Evolutionary conservation across 805 yeast genomes (phyloP).

Genomic region (Monosporozyma solicola): DNA sequence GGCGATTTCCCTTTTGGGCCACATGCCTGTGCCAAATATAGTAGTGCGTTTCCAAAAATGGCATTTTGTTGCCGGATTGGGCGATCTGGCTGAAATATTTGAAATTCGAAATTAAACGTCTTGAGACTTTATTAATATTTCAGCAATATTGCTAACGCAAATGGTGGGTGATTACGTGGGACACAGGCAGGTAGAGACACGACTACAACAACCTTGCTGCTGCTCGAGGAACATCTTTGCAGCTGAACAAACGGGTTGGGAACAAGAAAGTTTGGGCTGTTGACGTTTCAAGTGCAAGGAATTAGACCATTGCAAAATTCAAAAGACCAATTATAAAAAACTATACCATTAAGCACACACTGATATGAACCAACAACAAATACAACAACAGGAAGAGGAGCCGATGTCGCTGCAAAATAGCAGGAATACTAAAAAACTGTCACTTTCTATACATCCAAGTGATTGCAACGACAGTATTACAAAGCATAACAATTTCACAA

Average conservation of each 20-base stretch:
- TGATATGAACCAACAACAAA: neutral
- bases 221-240: too few species aligned
- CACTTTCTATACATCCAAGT: conserved; percentile 6
- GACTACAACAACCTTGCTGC: too few species aligned
- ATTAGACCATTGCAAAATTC: neutral
- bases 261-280: neutral
- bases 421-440: conserved; percentile 26
- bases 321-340: neutral
- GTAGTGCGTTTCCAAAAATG: conserved; percentile 1
- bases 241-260: neutral
- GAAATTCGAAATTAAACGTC: neutral
- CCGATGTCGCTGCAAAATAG: conserved; percentile 9
- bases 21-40: neutral
- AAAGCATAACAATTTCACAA: conserved; percentile 1
- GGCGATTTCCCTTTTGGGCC: neutral
- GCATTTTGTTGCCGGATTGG: neutral
- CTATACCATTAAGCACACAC: neutral
- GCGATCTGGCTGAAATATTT: neutral
- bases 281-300: neutral
- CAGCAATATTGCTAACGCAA: neutral
- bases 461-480: conserved; percentile 1
- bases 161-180: neutral
- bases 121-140: neutral
- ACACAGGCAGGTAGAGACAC: too few species aligned
- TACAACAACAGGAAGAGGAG: neutral